Conservation (phyloP, 208 protist species). For the Crithidia mellificae region DNA sequence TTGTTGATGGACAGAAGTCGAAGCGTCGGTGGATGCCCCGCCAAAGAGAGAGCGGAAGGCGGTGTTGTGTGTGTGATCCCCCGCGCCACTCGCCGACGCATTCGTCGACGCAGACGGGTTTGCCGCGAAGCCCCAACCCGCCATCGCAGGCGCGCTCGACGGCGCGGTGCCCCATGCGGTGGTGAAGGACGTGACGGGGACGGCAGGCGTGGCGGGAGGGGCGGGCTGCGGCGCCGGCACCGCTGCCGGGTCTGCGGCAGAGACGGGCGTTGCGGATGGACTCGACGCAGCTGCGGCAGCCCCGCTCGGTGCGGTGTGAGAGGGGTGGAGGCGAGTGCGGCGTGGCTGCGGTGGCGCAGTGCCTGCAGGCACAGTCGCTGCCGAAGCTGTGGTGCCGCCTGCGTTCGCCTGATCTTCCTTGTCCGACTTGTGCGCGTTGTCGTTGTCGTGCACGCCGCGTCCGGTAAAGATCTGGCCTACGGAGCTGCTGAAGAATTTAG, state of each 20-base stretch:
- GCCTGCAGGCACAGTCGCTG: conserved; percentile 1
- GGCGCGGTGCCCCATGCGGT: conserved; percentile 21
- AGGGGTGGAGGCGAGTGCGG: conserved; percentile 39
- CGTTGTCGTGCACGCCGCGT: conserved; percentile 19
- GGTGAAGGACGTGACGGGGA: conserved; percentile 31
- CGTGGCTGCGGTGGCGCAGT: conserved; percentile 30
- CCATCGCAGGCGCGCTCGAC: not conserved
- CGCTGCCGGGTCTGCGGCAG: not conserved
- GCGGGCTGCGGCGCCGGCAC: conserved; percentile 1
- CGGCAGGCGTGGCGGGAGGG: conserved; percentile 3
- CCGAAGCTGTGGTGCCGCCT: not conserved
- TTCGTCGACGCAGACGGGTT: not conserved
- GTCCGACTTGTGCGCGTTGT: not conserved
- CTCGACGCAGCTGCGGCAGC: conserved; percentile 13
- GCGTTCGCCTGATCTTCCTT: conserved; percentile 2
- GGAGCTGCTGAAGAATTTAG: conserved; percentile 66
- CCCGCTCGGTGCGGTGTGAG: not conserved
- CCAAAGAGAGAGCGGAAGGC: conserved; percentile 39
- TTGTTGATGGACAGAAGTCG: too few species aligned
- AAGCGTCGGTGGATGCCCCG: not conserved
- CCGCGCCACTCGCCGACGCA: not conserved
- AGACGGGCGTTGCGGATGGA: not conserved
- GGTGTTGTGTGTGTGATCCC: conserved; percentile 26
- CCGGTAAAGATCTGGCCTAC: conserved; percentile 52
- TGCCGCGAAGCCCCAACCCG: conserved; percentile 2